A percentile compares a stretch with the other conserved stretches of the same genome.
Evolutionary conservation across 1,284 basidiomycete species (phyloP).

Genomic region (Rhodotorula sp.): DNA sequence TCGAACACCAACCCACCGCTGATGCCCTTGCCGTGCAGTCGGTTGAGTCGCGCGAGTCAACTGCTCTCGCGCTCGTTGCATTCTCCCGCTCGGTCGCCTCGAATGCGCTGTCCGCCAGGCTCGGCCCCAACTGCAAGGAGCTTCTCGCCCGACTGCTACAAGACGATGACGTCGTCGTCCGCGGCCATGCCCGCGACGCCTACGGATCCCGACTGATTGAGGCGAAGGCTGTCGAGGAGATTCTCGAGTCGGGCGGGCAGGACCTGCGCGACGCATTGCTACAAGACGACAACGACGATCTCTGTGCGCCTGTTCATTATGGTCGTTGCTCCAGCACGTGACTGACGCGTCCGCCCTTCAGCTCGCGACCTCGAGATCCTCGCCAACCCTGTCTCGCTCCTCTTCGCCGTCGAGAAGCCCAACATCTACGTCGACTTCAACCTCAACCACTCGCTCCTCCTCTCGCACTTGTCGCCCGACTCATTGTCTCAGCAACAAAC

Average conservation of each 20-base stretch:
- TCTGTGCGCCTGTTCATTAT: slow-evolving; percentile 11
- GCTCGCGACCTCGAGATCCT: slow-evolving; percentile 27
- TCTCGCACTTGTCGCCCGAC: background rate
- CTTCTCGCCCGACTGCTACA: slow-evolving; percentile 32
- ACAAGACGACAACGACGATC: background rate
- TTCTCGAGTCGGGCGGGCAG: slow-evolving; percentile 1
- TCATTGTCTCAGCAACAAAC: background rate
- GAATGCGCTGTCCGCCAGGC: background rate
- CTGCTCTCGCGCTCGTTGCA: slow-evolving; percentile 23
- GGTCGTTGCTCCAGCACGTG: background rate
- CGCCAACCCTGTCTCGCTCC: slow-evolving; percentile 34
- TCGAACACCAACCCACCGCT: background rate
- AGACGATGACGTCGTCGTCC: slow-evolving; percentile 37
- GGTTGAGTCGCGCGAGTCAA: slow-evolving; percentile 36
- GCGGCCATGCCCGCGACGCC: slow-evolving; percentile 13
- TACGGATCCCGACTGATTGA: slow-evolving; percentile 7
- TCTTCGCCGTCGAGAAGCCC: slow-evolving; percentile 41
- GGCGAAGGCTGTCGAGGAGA: slow-evolving; percentile 22
- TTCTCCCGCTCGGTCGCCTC: background rate
- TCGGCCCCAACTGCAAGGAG: background rate
- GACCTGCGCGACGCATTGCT: background rate
- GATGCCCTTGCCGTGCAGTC: slow-evolving; percentile 5
- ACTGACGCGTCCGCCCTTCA: background rate
- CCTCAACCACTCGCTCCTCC: slow-evolving; percentile 18
- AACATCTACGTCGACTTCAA: slow-evolving; percentile 41